Conservation (phyloP, 106 monocot species). For the Acanthochlamys bracteata region DNA sequence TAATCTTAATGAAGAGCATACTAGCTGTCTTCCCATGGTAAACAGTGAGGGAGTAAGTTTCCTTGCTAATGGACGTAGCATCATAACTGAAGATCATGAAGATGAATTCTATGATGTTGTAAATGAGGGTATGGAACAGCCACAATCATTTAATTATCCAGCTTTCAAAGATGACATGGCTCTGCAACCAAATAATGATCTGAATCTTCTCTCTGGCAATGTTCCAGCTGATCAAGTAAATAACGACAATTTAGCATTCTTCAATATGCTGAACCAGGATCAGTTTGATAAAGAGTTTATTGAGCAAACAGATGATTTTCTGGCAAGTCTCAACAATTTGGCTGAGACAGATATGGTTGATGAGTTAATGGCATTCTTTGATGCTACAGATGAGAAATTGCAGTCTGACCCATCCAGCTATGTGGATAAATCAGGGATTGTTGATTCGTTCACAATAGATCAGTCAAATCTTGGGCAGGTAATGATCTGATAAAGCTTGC, state of each 20-base stretch:
- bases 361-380: constrained; percentile 41
- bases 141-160: constrained; percentile 3
- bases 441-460: constrained; percentile 5
- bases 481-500: not conserved
- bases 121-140: constrained; percentile 5
- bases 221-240: constrained; percentile 6
- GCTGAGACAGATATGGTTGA: constrained; percentile 25
- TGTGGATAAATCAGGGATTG: constrained; percentile 1
- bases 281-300: constrained; percentile 7
- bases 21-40: not conserved
- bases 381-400: constrained; percentile 38
- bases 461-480: constrained; percentile 2
- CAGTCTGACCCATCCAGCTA: constrained; percentile 17
- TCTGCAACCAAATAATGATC: constrained; percentile 15
- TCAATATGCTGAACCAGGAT: constrained; percentile 16
- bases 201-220: constrained; percentile 11
- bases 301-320: constrained; percentile 12
- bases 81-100: constrained; percentile 1
- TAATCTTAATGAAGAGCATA: not conserved
- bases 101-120: constrained; percentile 16
- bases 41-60: not conserved
- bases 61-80: constrained; percentile 6
- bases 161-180: constrained; percentile 1
- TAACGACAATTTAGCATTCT: constrained; percentile 18
- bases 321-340: constrained; percentile 7